Base-by-base conservation (phyloP, 495 filamentous ascomycete species). In the Aspergillus saccharolyticus region DNA sequence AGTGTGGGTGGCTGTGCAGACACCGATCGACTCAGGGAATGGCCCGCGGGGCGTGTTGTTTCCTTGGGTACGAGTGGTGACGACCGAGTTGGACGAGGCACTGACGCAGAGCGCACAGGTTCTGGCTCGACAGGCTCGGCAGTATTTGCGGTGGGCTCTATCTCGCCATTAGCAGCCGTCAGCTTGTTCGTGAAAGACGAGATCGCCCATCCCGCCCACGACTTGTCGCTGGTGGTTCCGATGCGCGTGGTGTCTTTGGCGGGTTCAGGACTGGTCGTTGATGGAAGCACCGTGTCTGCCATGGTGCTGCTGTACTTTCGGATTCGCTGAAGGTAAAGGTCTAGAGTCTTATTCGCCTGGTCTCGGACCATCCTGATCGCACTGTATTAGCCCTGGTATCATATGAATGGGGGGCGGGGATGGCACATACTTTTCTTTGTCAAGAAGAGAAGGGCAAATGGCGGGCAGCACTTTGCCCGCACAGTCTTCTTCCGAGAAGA, bases 151-250 rank as follows among this genome's bases (percentile, higher is more conserved):
- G 71, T 75, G 12, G 82, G 65, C 61, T 91, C 80, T 47, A 98
- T 97, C 46, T 96, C 87, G 17, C 94, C 94, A 24, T 85, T 86
- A 2, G 90, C 89, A 3, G 89, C 70, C 14, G 88, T 83, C 24
- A 98, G 67, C 64, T 95, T 97, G 70, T 96, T 96, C 4, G 94
- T 96, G 71, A 98, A 97, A n/a, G 90, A 96, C 2, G 94, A 96
- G 46, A 98, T 96, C 0, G 94, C 94, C 94, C 94, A 98, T 44
- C 95, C 94, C 5, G 93, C 84, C 95, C 93, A 97, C 3, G 85
- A 82, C 15, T 85, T 83, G 55, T 87, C 84, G 53, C 78, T 83
- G 12, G 88, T 85, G 1, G 89, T 94, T 55, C 85, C 87, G 76
- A 95, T 92, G 19, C 89, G 83, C 4, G 79, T 74, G 5, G 81